Conservation (phyloP, 2,329 filamentous ascomycete species). For the Zymoseptoria passerinii region DNA sequence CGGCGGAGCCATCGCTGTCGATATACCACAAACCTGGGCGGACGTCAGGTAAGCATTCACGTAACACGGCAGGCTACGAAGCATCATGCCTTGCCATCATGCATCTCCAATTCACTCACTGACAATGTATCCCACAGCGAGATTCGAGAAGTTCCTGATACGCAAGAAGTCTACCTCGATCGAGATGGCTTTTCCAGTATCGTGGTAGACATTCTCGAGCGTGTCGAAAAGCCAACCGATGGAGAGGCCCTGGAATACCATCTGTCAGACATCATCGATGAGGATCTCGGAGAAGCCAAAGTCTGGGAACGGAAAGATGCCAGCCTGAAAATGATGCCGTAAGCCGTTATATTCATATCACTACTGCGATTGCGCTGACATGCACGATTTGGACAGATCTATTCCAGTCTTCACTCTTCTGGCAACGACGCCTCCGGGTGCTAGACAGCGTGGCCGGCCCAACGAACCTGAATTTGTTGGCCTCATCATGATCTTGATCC, state of each 20-base stretch:
- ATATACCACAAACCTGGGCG: conserved; percentile 59
- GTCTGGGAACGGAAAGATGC: neutral
- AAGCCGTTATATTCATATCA: neutral
- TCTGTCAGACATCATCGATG: conserved; percentile 35
- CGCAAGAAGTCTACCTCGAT: conserved; percentile 90
- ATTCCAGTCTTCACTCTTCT: conserved; percentile 62
- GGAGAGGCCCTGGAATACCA: conserved; percentile 51
- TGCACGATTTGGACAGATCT: conserved; percentile 26
- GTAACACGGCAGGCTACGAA: neutral
- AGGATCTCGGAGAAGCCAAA: conserved; percentile 29
- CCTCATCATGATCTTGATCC: conserved; percentile 67
- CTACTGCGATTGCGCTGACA: conserved; percentile 19
- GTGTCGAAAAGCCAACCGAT: conserved; percentile 63
- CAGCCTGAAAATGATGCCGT: neutral
- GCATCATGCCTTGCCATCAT: neutral
- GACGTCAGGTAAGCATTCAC: conserved; percentile 57
- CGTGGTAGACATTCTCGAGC: conserved; percentile 84
- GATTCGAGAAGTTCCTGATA: conserved; percentile 68
- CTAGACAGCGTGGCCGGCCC: conserved; percentile 32
- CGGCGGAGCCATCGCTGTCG: conserved; percentile 62
- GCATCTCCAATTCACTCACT: neutral
- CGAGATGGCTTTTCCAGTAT: conserved; percentile 74
- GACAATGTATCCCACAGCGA: conserved; percentile 40
- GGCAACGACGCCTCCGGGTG: conserved; percentile 45
- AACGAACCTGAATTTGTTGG: conserved; percentile 49